Evolutionary conservation across 768 basidiomycete genomes (phyloP).

Genomic region (Suillus bovinus): DNA sequence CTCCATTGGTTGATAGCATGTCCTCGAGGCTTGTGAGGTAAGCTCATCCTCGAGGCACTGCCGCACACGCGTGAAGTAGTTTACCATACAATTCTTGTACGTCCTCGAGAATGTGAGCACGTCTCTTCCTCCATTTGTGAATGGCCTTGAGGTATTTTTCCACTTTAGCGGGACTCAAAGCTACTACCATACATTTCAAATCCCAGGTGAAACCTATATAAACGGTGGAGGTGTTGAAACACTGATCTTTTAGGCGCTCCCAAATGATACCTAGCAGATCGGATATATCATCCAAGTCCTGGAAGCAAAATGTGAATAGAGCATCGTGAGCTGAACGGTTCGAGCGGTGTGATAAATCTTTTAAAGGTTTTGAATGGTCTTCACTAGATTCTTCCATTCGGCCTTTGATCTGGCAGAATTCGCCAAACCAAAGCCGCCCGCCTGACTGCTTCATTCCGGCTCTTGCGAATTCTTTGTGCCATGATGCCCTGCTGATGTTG

Average conservation of each 20-base stretch:
- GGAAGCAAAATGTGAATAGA: conserved; percentile 21
- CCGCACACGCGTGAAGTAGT: no score
- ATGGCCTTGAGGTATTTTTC: conserved; percentile 32
- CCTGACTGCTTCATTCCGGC: not conserved
- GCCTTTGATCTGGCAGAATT: not conserved
- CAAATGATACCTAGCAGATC: conserved; percentile 31
- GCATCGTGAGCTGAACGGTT: conserved; percentile 25
- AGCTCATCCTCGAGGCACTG: no score
- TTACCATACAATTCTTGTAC: no score
- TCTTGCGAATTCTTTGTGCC: not conserved
- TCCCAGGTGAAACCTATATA: conserved; percentile 38
- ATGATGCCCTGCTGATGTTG: not conserved
- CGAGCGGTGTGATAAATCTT: conserved; percentile 19
- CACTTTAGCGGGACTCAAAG: conserved; percentile 23
- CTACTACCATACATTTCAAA: conserved; percentile 17
- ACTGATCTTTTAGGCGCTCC: conserved; percentile 29
- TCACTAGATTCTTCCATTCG: conserved; percentile 33
- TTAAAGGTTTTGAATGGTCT: conserved; percentile 22
- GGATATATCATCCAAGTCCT: conserved; percentile 39
- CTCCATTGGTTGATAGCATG: no score
- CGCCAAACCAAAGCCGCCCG: not conserved
- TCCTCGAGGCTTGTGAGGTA: no score
- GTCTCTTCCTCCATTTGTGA: conserved; percentile 20
- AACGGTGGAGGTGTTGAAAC: conserved; percentile 20
- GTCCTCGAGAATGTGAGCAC: no score